phyloP scores from a whole-genome alignment of 768 basidiomycete genomes.

The Hebeloma cylindrosporum region DNA sequence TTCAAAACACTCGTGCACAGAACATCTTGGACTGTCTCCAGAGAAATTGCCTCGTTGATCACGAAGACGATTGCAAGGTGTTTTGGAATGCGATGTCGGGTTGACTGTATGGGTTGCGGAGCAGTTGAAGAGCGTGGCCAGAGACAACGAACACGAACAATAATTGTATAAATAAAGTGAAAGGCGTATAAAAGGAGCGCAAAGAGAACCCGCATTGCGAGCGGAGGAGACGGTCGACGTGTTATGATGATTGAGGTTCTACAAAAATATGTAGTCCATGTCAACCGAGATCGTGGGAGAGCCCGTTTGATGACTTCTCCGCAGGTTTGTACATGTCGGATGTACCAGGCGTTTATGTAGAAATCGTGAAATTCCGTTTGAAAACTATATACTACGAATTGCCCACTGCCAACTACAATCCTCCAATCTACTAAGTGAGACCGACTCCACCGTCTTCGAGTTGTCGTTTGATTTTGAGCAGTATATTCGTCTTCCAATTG shows the following conservation, averaged over 20 bases:
- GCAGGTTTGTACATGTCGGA: too few relatives aligned
- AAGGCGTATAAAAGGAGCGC: slow-evolving; percentile 50
- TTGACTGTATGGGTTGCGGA: slow-evolving; percentile 50
- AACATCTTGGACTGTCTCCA: slow-evolving; percentile 36
- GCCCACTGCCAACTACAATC: too few relatives aligned
- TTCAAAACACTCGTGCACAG: slow-evolving; percentile 55
- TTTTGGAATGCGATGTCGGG: slow-evolving; percentile 57
- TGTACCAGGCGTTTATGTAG: too few relatives aligned
- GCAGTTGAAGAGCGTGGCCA: slow-evolving; percentile 35
- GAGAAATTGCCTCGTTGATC: slow-evolving; percentile 36
- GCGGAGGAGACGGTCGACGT: slow-evolving; percentile 18
- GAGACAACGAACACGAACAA: slow-evolving; percentile 40
- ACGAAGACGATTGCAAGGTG: slow-evolving; percentile 70
- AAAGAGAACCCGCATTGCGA: slow-evolving; percentile 47
- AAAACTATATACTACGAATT: too few relatives aligned
- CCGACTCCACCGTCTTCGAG: slow-evolving; percentile 54
- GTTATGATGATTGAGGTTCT: too few relatives aligned
- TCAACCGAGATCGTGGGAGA: too few relatives aligned
- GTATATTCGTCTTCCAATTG: slow-evolving; percentile 91
- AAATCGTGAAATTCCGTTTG: too few relatives aligned
- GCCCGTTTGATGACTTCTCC: too few relatives aligned
- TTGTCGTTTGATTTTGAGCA: slow-evolving; percentile 86
- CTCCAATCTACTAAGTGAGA: slow-evolving; percentile 31
- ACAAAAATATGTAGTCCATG: too few relatives aligned
- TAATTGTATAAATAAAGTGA: slow-evolving; percentile 55